Evolutionary conservation across 768 basidiomycete genomes (phyloP).

Genomic region (Russula abietina): DNA sequence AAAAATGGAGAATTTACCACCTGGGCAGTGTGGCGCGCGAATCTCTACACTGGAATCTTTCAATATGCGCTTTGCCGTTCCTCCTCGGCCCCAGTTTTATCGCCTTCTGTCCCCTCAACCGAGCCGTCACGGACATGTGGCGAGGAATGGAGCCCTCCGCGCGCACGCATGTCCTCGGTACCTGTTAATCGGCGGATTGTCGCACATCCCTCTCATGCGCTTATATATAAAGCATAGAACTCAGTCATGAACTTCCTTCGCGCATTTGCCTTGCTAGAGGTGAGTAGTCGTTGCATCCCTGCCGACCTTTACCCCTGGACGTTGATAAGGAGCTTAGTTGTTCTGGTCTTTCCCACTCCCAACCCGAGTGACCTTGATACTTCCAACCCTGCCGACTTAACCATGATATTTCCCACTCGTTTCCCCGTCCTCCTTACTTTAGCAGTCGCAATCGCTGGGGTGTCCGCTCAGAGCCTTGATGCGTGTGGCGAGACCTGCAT

Average conservation of each 20-base stretch:
- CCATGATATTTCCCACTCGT: slow-evolving; percentile 1
- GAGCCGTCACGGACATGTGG: too few relatives aligned
- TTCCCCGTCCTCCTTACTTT: not conserved
- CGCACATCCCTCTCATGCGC: not conserved
- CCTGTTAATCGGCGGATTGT: not conserved
- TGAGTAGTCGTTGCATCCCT: not conserved
- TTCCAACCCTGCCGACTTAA: not conserved
- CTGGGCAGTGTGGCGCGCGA: too few relatives aligned
- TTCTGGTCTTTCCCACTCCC: not conserved
- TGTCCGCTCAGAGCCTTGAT: not conserved
- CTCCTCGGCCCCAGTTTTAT: too few relatives aligned
- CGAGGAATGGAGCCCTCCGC: not conserved
- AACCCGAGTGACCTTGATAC: not conserved
- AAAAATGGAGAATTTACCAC: too few relatives aligned
- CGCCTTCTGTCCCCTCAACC: too few relatives aligned
- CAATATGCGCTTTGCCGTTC: too few relatives aligned
- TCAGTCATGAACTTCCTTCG: not conserved
- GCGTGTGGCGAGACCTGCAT: not conserved
- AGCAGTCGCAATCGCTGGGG: not conserved
- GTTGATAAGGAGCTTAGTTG: not conserved
- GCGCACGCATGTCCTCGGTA: not conserved
- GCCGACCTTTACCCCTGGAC: too few relatives aligned
- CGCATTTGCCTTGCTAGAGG: not conserved
- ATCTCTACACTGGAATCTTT: too few relatives aligned
- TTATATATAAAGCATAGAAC: not conserved